Percentiles rank a stretch among this genome's conserved stretches.
Evolutionary conservation across 2,329 filamentous ascomycete species (phyloP).

Genomic region (Neofusicoccum ribis): DNA sequence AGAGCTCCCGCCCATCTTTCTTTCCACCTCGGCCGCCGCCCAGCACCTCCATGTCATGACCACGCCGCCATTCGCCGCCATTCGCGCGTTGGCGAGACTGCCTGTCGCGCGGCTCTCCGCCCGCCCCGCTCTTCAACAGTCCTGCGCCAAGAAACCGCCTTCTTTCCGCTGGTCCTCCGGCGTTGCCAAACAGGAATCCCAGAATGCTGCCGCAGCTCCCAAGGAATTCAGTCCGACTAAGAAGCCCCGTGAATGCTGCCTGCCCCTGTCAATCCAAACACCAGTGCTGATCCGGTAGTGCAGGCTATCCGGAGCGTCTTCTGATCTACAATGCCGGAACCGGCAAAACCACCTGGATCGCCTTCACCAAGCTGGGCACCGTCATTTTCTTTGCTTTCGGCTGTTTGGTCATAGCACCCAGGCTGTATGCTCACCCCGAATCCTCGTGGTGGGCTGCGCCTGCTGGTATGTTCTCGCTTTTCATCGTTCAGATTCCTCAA

Average conservation of each 20-base stretch:
- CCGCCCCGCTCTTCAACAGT: not conserved
- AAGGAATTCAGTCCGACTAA: not conserved
- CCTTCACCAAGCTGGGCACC: conserved; percentile 38
- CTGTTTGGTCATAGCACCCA: conserved; percentile 33
- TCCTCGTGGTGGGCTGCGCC: not conserved
- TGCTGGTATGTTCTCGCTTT: not conserved
- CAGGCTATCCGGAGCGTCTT: conserved; percentile 31
- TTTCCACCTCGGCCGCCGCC: not conserved
- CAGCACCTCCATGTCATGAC: conserved; percentile 4
- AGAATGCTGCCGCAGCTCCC: not conserved
- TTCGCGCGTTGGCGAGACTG: not conserved
- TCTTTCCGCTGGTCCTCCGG: not conserved
- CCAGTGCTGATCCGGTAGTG: not conserved
- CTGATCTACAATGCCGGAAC: conserved; percentile 41
- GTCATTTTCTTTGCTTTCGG: conserved; percentile 37
- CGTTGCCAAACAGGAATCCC: not conserved
- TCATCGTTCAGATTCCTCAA: too few species aligned
- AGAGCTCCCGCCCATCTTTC: conserved; percentile 7
- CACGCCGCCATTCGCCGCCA: not conserved
- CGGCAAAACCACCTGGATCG: conserved; percentile 36
- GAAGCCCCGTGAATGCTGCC: not conserved
- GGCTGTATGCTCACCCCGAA: conserved; percentile 31
- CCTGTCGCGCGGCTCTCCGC: not conserved
- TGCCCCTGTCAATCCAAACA: not conserved
- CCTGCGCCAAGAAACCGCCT: not conserved